These are phyloP conservation scores for Tetraselmis chui DNA, from an alignment of 139 green algal species.

Conservation along the genomic window DNA sequence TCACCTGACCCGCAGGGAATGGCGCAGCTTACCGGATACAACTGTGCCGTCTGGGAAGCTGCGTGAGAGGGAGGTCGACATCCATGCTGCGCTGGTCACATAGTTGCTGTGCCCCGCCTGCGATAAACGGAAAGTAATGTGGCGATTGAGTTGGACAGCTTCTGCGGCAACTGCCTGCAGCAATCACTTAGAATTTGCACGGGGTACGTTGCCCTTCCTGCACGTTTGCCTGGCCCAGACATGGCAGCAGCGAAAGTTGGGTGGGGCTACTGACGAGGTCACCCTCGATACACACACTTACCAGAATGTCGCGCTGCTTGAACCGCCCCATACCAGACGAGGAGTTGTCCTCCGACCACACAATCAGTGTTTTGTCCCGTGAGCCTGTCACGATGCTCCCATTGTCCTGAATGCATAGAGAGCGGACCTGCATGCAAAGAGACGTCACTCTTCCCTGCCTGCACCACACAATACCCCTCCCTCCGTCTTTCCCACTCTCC, in stretches of 20 bases:
- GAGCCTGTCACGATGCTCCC: not conserved
- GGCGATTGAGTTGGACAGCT: not conserved
- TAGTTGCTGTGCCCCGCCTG: conserved; percentile 78
- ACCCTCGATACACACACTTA: not conserved
- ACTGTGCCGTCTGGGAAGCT: conserved; percentile 40
- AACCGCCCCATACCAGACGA: not conserved
- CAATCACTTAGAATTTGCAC: too few species aligned
- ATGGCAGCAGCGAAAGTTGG: not conserved
- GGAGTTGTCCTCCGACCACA: not conserved
- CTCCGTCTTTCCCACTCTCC: too few species aligned
- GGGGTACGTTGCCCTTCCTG: too few species aligned
- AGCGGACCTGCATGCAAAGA: not conserved
- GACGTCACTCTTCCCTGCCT: not conserved
- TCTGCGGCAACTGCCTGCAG: not conserved
- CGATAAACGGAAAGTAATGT: not conserved
- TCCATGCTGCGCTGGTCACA: conserved; percentile 61
- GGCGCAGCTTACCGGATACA: conserved; percentile 46
- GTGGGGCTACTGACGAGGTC: not conserved
- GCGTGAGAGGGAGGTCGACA: conserved; percentile 20
- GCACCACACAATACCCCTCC: not conserved
- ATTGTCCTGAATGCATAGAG: not conserved
- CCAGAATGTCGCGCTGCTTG: not conserved
- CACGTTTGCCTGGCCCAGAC: not conserved
- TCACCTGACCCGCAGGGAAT: not conserved
- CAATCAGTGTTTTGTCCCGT: not conserved